phyloP scores from a whole-genome alignment of 2,329 filamentous ascomycete genomes.

The Aspergillus piperis region DNA sequence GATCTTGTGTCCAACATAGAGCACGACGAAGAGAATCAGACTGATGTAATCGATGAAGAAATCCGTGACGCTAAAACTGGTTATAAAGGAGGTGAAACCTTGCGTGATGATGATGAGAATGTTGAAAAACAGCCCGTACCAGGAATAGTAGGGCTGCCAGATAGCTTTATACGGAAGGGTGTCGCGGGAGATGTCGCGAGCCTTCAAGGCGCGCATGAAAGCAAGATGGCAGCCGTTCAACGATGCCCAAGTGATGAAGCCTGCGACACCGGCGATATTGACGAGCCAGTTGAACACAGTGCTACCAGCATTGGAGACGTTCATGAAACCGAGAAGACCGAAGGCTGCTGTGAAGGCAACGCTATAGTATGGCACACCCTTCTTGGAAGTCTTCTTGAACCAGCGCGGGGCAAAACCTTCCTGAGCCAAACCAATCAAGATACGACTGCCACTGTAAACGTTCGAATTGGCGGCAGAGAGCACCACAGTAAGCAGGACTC shows the following conservation, averaged over 20 bases:
- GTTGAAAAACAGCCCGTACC: constrained; percentile 67
- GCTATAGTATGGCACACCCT: constrained; percentile 48
- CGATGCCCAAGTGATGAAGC: constrained; percentile 41
- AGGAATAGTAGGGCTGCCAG: constrained; percentile 65
- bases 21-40: constrained; percentile 62
- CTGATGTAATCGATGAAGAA: constrained; percentile 69
- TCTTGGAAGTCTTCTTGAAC: constrained; percentile 44
- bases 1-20: constrained; percentile 63
- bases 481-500: constrained; percentile 45
- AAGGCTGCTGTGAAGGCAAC: constrained; percentile 52
- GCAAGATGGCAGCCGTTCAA: constrained; percentile 60
- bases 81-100: constrained; percentile 69
- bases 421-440: constrained; percentile 66
- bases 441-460: constrained; percentile 58
- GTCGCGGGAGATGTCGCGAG: constrained; percentile 59
- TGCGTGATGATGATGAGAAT: constrained; percentile 66
- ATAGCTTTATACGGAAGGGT: constrained; percentile 63
- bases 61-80: constrained; percentile 56
- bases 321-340: constrained; percentile 69
- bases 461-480: constrained; percentile 48
- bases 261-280: constrained; percentile 38
- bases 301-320: constrained; percentile 62
- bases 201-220: constrained; percentile 63
- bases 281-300: constrained; percentile 55
- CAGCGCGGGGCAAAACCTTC: constrained; percentile 47